A percentile compares a stretch with the other conserved stretches of the same genome.
Conservation (phyloP, 2,329 filamentous ascomycete species). For the Fusarium domesticum region DNA sequence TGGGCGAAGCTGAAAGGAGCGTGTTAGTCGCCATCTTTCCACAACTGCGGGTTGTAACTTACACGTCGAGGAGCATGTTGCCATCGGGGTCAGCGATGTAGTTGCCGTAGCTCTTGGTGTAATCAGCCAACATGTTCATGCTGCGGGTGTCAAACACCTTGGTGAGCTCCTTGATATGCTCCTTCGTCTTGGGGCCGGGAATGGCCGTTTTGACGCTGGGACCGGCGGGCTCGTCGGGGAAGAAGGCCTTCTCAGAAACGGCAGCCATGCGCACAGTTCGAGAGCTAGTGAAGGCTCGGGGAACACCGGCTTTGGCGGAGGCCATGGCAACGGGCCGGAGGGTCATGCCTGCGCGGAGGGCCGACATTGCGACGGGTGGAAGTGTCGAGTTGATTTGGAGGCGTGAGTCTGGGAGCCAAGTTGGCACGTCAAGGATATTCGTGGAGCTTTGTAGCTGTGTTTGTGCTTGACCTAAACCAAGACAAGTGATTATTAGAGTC, state of each 20-base stretch:
- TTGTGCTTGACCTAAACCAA: background rate
- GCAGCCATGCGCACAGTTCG: constrained; percentile 26
- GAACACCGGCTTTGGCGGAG: constrained; percentile 13
- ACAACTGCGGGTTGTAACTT: constrained; percentile 30
- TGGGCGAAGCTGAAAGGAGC: constrained; percentile 70
- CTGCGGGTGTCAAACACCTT: constrained; percentile 82
- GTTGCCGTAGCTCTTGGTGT: constrained; percentile 72
- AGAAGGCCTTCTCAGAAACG: constrained; percentile 38
- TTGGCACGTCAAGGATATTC: background rate
- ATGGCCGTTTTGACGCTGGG: constrained; percentile 59
- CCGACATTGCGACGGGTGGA: constrained; percentile 27
- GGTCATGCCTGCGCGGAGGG: constrained; percentile 30
- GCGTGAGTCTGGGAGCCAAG: background rate
- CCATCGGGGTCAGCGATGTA: constrained; percentile 74
- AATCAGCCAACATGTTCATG: constrained; percentile 79
- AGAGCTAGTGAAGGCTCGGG: constrained; percentile 26
- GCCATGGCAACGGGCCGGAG: constrained; percentile 18
- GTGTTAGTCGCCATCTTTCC: constrained; percentile 2
- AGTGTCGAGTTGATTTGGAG: background rate
- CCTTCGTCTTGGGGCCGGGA: constrained; percentile 72
- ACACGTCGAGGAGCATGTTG: constrained; percentile 71
- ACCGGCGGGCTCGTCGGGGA: constrained; percentile 49
- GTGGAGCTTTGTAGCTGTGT: no score
- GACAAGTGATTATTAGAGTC: background rate
- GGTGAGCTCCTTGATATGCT: constrained; percentile 66